phyloP scores from a whole-genome alignment of 805 yeast genomes.

The Wilhelminamyces savonicus region DNA sequence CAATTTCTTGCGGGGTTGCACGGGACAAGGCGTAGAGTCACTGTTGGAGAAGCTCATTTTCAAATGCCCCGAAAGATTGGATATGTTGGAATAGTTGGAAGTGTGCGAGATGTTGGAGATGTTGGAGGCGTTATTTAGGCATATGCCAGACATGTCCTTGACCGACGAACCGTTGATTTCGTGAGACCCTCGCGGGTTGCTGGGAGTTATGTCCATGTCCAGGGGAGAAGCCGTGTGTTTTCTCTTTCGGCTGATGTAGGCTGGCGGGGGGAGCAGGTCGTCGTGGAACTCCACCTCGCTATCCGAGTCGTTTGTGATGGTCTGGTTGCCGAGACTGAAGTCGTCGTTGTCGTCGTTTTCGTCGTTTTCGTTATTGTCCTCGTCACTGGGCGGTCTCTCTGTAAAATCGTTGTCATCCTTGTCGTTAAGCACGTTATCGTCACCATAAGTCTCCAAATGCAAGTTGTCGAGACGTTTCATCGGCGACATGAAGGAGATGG shows the following conservation, averaged over 20 bases:
- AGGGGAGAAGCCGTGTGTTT: constrained; percentile 18
- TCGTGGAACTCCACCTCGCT: constrained; percentile 8
- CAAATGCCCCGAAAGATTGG: too few relatives aligned
- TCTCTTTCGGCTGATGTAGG: constrained; percentile 20
- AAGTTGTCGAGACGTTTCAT: constrained; percentile 28
- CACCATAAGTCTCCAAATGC: constrained; percentile 17
- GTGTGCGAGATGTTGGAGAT: too few relatives aligned
- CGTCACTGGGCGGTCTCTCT: too few relatives aligned
- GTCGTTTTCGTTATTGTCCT: constrained; percentile 7
- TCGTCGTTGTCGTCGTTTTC: constrained; percentile 8
- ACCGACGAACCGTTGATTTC: too few relatives aligned
- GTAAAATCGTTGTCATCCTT: constrained; percentile 4
- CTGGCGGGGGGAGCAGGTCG: constrained; percentile 11
- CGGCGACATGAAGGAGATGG: constrained; percentile 24
- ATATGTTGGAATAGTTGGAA: too few relatives aligned
- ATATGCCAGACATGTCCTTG: too few relatives aligned
- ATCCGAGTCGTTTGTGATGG: constrained; percentile 16
- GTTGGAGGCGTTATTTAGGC: too few relatives aligned
- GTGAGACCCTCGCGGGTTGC: too few relatives aligned
- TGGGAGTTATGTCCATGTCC: too few relatives aligned
- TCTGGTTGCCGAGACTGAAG: constrained; percentile 19
- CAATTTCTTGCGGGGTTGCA: constrained; percentile 33
- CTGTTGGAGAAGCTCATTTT: constrained; percentile 26
- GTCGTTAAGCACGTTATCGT: constrained; percentile 5
- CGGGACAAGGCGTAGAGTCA: constrained; percentile 40